These are phyloP conservation scores for Phymatotrichopsis omnivora DNA, from an alignment of 2,329 filamentous ascomycete genomes.

Conservation along the genomic window DNA sequence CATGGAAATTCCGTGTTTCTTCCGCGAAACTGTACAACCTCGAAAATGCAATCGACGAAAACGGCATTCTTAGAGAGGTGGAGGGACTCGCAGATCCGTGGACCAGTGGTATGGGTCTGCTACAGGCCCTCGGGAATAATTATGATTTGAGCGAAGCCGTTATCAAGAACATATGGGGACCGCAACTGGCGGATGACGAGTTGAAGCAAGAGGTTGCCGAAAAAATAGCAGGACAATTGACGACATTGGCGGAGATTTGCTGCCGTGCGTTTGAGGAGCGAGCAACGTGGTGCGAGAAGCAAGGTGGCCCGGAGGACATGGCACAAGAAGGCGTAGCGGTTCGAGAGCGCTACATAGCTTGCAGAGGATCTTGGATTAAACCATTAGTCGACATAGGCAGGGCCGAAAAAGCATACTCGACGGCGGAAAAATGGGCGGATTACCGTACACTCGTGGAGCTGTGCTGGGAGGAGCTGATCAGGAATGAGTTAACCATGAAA, in stretches of 20 bases:
- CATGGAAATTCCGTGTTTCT: slow-evolving; percentile 40
- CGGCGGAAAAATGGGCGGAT: slow-evolving; percentile 50
- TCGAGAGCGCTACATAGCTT: slow-evolving; percentile 37
- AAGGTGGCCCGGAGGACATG: slow-evolving; percentile 35
- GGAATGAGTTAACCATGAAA: slow-evolving; percentile 34
- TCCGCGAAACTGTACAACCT: slow-evolving; percentile 23
- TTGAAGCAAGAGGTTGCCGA: slow-evolving; percentile 35
- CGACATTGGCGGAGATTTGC: slow-evolving; percentile 46
- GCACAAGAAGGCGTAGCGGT: slow-evolving; percentile 41
- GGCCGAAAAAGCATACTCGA: slow-evolving; percentile 48
- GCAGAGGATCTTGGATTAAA: slow-evolving; percentile 41
- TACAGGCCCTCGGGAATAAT: slow-evolving; percentile 31
- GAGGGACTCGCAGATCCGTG: slow-evolving; percentile 67
- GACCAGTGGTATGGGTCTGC: slow-evolving; percentile 52
- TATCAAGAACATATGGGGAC: slow-evolving; percentile 27
- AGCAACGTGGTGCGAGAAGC: slow-evolving; percentile 47
- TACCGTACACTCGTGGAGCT: slow-evolving; percentile 46
- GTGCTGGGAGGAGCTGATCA: slow-evolving; percentile 28
- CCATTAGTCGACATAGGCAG: slow-evolving; percentile 45
- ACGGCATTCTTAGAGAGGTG: slow-evolving; percentile 56
- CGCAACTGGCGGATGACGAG: slow-evolving; percentile 27
- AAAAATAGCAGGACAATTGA: slow-evolving; percentile 44
- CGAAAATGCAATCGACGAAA: slow-evolving; percentile 42
- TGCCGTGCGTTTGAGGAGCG: slow-evolving; percentile 52
- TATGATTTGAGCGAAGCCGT: slow-evolving; percentile 33